Evolutionary conservation across 208 protist species (phyloP).

Genomic region (Tritrichomonas musculus): DNA sequence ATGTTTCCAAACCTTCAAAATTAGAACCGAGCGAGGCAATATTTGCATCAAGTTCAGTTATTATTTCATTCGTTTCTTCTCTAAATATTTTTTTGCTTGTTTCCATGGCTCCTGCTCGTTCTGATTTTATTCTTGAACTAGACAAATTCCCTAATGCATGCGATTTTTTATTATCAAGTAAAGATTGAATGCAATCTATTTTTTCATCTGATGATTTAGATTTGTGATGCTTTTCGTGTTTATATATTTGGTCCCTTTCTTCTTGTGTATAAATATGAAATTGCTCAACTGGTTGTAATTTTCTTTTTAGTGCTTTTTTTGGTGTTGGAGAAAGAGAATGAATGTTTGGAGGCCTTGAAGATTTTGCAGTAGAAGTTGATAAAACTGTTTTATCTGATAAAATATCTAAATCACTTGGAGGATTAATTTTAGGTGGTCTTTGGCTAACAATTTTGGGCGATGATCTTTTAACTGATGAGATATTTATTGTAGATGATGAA

Average conservation of each 20-base stretch:
- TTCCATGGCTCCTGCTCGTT: neutral
- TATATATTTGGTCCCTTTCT: no score
- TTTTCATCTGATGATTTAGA: neutral
- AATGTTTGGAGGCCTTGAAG: no score
- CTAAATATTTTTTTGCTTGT: neutral
- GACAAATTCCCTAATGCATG: neutral
- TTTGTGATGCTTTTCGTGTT: neutral
- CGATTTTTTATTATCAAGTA: neutral
- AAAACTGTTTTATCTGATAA: neutral
- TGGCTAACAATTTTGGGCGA: neutral
- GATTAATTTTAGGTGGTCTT: neutral
- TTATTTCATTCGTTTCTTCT: neutral
- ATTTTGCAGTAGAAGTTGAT: neutral
- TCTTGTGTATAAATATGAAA: no score
- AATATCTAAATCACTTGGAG: neutral
- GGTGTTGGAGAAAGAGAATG: no score
- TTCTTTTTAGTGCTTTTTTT: no score
- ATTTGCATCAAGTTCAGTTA: neutral
- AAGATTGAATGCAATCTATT: neutral
- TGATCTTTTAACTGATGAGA: neutral
- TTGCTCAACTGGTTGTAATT: no score
- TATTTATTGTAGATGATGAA: neutral
- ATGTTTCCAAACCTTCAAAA: no score
- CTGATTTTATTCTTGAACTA: neutral
- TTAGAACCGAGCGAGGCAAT: neutral